A percentile compares a stretch with the other conserved stretches of the same genome.
Evolutionary conservation across 164 flowering plant genomes (phyloP).

Genomic region (Cinnamomum chago): DNA sequence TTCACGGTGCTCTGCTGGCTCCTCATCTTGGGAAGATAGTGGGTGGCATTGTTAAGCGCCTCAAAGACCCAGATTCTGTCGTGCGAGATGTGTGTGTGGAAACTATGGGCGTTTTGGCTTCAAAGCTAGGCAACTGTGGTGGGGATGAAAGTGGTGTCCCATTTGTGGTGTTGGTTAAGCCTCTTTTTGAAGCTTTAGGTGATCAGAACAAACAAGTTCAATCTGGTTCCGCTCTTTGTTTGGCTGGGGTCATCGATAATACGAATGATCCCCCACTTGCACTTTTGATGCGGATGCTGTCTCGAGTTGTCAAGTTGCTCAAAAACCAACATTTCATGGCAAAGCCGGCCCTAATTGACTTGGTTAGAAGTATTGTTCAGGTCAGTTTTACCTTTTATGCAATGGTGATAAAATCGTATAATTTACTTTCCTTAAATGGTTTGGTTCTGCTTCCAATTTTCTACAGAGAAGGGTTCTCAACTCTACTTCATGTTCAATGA

Average conservation of each 20-base stretch:
- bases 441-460: neutral
- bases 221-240: conserved; percentile 75
- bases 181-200: conserved; percentile 87
- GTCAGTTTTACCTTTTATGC: conserved; percentile 19
- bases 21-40: conserved; percentile 67
- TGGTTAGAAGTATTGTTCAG: conserved; percentile 78
- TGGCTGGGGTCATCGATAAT: conserved; percentile 69
- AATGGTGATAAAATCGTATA: neutral
- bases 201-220: conserved; percentile 82
- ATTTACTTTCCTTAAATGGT: too few species aligned
- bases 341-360: conserved; percentile 75
- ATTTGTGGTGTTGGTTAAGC: conserved; percentile 62
- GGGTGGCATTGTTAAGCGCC: conserved; percentile 64
- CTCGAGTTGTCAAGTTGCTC: conserved; percentile 64
- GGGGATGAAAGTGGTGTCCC: conserved; percentile 38
- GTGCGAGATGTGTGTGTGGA: conserved; percentile 89
- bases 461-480: neutral
- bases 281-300: conserved; percentile 59
- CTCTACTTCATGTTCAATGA: neutral
- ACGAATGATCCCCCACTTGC: conserved; percentile 50
- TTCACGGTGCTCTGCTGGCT: conserved; percentile 45
- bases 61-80: conserved; percentile 76
- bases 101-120: conserved; percentile 67
- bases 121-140: conserved; percentile 33
- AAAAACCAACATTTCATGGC: conserved; percentile 83